These are phyloP conservation scores for Populus simonii DNA, from an alignment of 345 rosid genomes.

Conservation along the genomic window DNA sequence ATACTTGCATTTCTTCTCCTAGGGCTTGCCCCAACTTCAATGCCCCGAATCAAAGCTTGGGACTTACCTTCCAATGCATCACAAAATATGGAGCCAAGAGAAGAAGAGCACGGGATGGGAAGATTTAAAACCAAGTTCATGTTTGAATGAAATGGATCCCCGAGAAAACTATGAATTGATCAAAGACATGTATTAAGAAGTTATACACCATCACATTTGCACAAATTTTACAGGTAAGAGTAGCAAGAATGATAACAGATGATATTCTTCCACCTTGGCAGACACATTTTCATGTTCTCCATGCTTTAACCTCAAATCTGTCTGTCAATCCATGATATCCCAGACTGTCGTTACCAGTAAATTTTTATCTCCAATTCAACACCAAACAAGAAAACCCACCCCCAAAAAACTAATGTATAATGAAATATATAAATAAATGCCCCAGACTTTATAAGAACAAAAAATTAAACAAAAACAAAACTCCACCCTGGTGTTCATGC, in stretches of 20 bases:
- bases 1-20: not conserved
- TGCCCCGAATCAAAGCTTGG: not conserved
- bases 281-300: conserved; percentile 10
- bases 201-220: conserved; percentile 17
- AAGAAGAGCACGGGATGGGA: not conserved
- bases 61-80: not conserved
- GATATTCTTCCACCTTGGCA: conserved; percentile 2
- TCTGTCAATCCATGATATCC: not conserved
- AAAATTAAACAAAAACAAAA: not conserved
- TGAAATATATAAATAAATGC: conserved; percentile 9
- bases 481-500: not conserved
- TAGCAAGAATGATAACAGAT: conserved; percentile 1
- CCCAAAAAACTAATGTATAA: not conserved
- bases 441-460: not conserved
- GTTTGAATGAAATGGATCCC: not conserved
- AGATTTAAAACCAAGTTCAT: not conserved
- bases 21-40: not conserved
- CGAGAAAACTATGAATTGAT: not conserved
- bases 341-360: not conserved
- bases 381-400: not conserved
- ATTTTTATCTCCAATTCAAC: not conserved
- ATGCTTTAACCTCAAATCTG: conserved; percentile 5
- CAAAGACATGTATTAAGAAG: not conserved
- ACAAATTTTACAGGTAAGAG: conserved; percentile 22
- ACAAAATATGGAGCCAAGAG: not conserved